Evolutionary conservation across 2,329 filamentous ascomycete species (phyloP).

Genomic region (Aureobasidium pullulans): DNA sequence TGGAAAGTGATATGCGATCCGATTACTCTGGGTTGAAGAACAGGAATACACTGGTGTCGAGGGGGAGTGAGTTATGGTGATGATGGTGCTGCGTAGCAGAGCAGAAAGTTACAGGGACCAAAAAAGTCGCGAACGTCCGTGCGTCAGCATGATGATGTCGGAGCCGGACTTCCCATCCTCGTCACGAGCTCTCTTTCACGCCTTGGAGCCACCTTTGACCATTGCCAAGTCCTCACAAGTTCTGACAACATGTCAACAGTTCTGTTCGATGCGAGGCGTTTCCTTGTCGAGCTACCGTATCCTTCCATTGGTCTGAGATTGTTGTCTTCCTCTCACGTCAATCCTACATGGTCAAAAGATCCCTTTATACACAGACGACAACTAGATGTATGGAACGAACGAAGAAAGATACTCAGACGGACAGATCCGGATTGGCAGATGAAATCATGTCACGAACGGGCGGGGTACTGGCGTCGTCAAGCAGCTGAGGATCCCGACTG

Average conservation of each 20-base stretch:
- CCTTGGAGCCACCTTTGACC: too few species aligned
- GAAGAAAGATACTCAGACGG: background rate
- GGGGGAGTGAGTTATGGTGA: background rate
- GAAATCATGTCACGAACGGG: too few species aligned
- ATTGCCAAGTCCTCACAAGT: too few species aligned
- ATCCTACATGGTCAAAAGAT: background rate
- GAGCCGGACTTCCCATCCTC: background rate
- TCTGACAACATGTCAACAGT: too few species aligned
- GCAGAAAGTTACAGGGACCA: slow-evolving; percentile 1
- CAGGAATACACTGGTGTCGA: background rate
- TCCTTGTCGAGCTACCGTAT: too few species aligned
- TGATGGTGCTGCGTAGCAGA: background rate
- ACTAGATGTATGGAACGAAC: background rate
- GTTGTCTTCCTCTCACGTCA: background rate
- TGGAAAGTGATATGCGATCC: background rate
- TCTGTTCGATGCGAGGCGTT: too few species aligned
- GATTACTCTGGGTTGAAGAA: background rate
- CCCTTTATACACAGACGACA: background rate
- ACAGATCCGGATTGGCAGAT: background rate
- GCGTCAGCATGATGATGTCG: background rate
- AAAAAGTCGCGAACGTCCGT: background rate
- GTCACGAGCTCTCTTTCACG: too few species aligned
- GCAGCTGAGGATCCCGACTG: too few species aligned
- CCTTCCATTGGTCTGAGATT: background rate
- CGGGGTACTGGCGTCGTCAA: too few species aligned